Percentiles rank a stretch among this genome's conserved stretches.
Conservation (phyloP, 495 filamentous ascomycete genomes). For the Aspergillus taichungensis region DNA sequence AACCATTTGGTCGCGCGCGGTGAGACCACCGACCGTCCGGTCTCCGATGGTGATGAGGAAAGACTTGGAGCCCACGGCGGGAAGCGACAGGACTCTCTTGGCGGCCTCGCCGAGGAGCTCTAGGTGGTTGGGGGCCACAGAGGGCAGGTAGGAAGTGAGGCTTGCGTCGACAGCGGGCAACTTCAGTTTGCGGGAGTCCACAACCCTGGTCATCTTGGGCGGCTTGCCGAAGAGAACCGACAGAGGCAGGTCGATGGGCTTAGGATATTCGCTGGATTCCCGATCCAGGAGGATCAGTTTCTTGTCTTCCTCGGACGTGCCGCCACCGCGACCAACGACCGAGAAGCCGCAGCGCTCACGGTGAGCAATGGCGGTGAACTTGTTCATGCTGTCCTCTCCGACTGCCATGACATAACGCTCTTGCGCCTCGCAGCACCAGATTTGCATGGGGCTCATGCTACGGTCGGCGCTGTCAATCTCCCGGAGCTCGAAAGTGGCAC, state of each 20-base stretch:
- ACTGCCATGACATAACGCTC: slow-evolving; percentile 89
- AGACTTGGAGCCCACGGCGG: slow-evolving; percentile 86
- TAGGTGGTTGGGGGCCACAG: slow-evolving; percentile 39
- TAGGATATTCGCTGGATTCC: slow-evolving; percentile 65
- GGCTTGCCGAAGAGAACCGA: slow-evolving; percentile 85
- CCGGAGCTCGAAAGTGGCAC: slow-evolving; percentile 82
- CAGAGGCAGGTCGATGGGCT: slow-evolving; percentile 86
- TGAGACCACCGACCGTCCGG: slow-evolving; percentile 82
- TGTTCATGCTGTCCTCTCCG: slow-evolving; percentile 66
- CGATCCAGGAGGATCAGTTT: slow-evolving; percentile 73
- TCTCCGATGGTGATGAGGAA: slow-evolving; percentile 97
- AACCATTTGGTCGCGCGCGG: slow-evolving; percentile 88
- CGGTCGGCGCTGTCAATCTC: slow-evolving; percentile 83
- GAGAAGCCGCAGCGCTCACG: slow-evolving; percentile 92
- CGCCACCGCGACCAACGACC: slow-evolving; percentile 72
- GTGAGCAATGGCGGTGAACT: slow-evolving; percentile 72
- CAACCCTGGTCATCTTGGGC: slow-evolving; percentile 72
- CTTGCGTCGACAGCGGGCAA: slow-evolving; percentile 67
- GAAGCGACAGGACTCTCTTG: slow-evolving; percentile 71
- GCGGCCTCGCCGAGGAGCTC: slow-evolving; percentile 68
- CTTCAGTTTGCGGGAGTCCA: slow-evolving; percentile 60
- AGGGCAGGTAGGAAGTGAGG: slow-evolving; percentile 53
- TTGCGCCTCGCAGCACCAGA: slow-evolving; percentile 96
- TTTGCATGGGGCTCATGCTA: slow-evolving; percentile 89
- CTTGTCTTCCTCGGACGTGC: slow-evolving; percentile 51